Evolutionary conservation across 1,284 basidiomycete genomes (phyloP), one percentile per base, ranked within the genome.

Genomic region (Peniophora sp.): DNA sequence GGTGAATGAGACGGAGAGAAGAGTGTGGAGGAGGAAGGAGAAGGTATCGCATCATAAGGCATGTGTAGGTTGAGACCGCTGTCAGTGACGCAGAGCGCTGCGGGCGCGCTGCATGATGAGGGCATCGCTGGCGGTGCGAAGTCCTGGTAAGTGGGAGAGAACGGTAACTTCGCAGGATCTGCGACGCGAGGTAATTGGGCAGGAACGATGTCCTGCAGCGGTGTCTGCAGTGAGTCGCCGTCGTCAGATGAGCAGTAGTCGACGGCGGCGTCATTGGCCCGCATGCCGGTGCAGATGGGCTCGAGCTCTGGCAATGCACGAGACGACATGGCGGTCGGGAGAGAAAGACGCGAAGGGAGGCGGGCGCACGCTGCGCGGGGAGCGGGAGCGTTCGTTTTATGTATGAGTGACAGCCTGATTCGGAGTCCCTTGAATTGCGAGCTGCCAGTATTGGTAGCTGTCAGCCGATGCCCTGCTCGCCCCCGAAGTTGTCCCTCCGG

Each of bases 221-320:
- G 70, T 6, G 68, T 70, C 50, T 68, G 63, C 24, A 68, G 63
- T 47, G 69, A 59, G 52, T 69, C 64, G 55, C 68, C 68, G 59
- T 70, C 70, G 58, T 72, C 71, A 14, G 68, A 67, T 47, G 66
- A 70, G 27, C 60, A 61, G 55, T 68, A 32, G 6, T 32, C 27
- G 27, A 12, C 68, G 47, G 61, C 65, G 45, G 64, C 54, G 53
- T 71, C 71, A 49, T 64, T 61, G 45, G 59, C 64, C 17, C 64
- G 66, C 23, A 70, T 68, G 43, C 64, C 60, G 54, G 64, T 66
- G 10, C 63, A 63, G 51, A 32, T 32, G 27, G 27, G 27, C 27
- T 32, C 27, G 12, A 32, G 27, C 12, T 32, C 27, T 32, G 27
- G 27, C 27, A 32, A 12, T 12, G 12, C 27, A 32, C 27, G 27